Conservation (phyloP, 1,284 basidiomycete genomes). For the Puccinia horiana region DNA sequence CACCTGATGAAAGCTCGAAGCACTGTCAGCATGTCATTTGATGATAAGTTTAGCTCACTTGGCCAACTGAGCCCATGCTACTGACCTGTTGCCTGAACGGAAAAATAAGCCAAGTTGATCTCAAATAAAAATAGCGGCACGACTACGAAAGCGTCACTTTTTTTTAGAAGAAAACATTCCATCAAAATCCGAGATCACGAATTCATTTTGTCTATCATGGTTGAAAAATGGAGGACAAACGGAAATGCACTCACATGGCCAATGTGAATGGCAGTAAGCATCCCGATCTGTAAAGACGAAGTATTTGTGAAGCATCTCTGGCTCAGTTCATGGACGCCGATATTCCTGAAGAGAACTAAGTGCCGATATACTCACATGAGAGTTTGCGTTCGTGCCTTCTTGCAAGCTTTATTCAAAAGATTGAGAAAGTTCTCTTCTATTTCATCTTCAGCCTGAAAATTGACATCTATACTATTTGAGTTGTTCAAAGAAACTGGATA, state of each 20-base stretch:
- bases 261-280: slow-evolving; percentile 25
- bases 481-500: slow-evolving; percentile 3
- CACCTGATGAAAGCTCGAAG: background rate
- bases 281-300: slow-evolving; percentile 9
- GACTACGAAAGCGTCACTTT: slow-evolving; percentile 32
- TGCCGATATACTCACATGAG: background rate
- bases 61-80: background rate
- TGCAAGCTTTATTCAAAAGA: slow-evolving; percentile 7
- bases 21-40: background rate
- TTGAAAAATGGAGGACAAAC: background rate
- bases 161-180: background rate
- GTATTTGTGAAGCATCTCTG: background rate
- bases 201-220: background rate
- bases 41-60: background rate
- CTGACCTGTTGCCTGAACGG: slow-evolving; percentile 33
- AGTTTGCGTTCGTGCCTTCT: slow-evolving; percentile 20
- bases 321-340: background rate
- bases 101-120: slow-evolving; percentile 46
- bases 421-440: slow-evolving; percentile 15
- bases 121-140: slow-evolving; percentile 43
- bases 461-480: background rate
- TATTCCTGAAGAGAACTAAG: background rate
- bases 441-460: background rate
- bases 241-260: slow-evolving; percentile 25
- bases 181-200: background rate